A percentile compares a stretch with the other conserved stretches of the same genome.
These are phyloP conservation scores for Zymoseptoria ardabiliae DNA, from an alignment of 2,329 filamentous ascomycete species.

Conservation along the genomic window DNA sequence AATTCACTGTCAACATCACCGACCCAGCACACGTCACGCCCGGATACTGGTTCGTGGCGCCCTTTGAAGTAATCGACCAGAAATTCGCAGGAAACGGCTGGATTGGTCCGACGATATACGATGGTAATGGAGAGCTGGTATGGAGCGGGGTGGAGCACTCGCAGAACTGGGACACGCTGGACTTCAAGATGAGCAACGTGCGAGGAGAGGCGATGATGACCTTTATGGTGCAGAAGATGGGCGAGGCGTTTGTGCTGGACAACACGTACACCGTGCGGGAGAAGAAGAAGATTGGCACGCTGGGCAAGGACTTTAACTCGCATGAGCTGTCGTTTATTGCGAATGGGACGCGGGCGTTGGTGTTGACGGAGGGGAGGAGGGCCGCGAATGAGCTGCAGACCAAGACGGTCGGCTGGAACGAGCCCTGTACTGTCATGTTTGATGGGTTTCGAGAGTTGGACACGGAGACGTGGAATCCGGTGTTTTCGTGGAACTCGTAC, in stretches of 20 bases:
- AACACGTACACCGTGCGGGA: constrained; percentile 7
- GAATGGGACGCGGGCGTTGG: constrained; percentile 6
- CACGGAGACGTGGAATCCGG: constrained; percentile 26
- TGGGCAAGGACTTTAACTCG: constrained; percentile 12
- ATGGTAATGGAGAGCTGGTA: constrained; percentile 13
- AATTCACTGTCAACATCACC: constrained; percentile 10
- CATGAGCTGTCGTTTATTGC: constrained; percentile 15
- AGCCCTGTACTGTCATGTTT: constrained; percentile 14
- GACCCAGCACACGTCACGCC: constrained; percentile 6
- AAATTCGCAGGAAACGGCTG: constrained; percentile 10
- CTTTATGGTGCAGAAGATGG: constrained; percentile 5
- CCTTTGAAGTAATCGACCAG: constrained; percentile 11
- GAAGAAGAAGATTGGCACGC: constrained; percentile 7
- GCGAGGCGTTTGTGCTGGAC: constrained; percentile 9
- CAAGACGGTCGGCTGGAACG: constrained; percentile 4
- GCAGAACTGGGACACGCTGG: constrained; percentile 9
- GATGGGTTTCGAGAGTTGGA: constrained; percentile 32
- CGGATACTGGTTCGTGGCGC: constrained; percentile 19
- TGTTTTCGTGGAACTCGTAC: constrained; percentile 29
- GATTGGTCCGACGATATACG: constrained; percentile 15
- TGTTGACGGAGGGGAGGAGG: constrained; percentile 7
- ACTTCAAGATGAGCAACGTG: constrained; percentile 13
- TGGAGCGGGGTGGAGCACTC: constrained; percentile 13
- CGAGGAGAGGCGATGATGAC: constrained; percentile 9
- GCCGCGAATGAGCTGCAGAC: constrained; percentile 7